Base-by-base conservation (phyloP, 192 early-diverging fungal genomes). In the Umbelopsis vinacea region DNA sequence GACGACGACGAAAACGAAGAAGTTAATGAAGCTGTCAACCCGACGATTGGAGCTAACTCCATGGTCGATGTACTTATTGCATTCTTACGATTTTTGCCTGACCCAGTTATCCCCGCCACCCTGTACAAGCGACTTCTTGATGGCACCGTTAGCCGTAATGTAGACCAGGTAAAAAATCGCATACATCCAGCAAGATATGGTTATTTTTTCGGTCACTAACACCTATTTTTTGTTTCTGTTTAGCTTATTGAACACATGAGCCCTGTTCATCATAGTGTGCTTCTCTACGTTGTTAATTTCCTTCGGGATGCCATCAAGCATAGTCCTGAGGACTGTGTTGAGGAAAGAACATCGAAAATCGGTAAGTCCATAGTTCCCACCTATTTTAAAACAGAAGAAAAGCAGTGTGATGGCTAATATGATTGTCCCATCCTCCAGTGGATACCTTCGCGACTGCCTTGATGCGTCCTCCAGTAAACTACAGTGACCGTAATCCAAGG, bases 271-370 rank as follows among this genome's bases (percentile, higher is more conserved):
- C 87, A 88, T 24, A 91, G 93, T 68, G 90, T 91, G 2, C 89
- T 97, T 47, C 83, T 92, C 26, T 97, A 95, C 71, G 68, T 97
- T 45, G 84, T 88, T n/a, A 86, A 86, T 23, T 95, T 97, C 69
- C 74, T 97, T 66, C 74, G 85, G 14, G 93, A 94, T 67, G 82
- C 82, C 67, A 86, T 91, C 35, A 46, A 68, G 11, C 45, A 52
- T 63, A 55, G 71, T 22, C 74, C 79, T 1, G 52, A 23, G 12
- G 19, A 22, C 8, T 69, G 46, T 23, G 52, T 70, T 52, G 68
- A 80, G 45, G n/a, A 82, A 72, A 71, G 81, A 52, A 47, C 79
- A 69, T 46, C 46, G 43, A 23, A 68, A 70, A 55, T 90, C 3
- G 80, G 89, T 90, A 78, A 79, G 77, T 74, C 38, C 26, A 11